Evolutionary conservation across 306 rosid genomes (phyloP), one percentile per base, ranked within the genome.

Genomic region (Fragaria nilgerrensis): DNA sequence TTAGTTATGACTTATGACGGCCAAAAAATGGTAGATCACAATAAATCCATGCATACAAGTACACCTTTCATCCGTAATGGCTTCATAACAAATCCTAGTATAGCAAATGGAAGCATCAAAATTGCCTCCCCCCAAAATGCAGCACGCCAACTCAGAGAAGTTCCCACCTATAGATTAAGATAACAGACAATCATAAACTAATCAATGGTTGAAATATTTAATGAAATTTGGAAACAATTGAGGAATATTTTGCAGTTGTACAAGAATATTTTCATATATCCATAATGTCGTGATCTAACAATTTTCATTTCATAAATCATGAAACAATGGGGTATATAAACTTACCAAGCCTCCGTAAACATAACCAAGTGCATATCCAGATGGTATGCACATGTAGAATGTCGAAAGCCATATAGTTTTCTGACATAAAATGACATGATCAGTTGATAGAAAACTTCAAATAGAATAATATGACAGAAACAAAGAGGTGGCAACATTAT

Each of bases 341-440:
- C 92, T 79, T 84, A 94, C 97, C 82, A 90, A 66, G 75, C 98
- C 96, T 76, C 97, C 97, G 25, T 86, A 90, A 53, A 94, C 75
- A 70, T 91, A 91, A 78, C 98, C 98, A 81, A 91, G 58, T 16
- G 97, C 98, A 82, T 82, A 87, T 77, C 98, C 98, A 20, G 87
- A 41, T 23, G 98, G 94, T 82, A 94, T 88, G 75, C 97, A 91
- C 97, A 91, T 91, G 90, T 87, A 94, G 71, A 93, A 93, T 63
- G 83, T 53, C 49, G 83, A 80, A 44, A 93, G 93, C 98, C 98
- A 93, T 0, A 76, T 83, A 1, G 96, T 83, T 91, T 88, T 94
- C 98, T 94, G 89, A 56, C 61, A 67, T 14, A 81, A 75, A 75
- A 76, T 80, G 70, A 74, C 43, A 68, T n/a, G 74, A 61, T 17